A percentile compares a stretch with the other conserved stretches of the same genome.
Evolutionary conservation across 352 stramenopile genomes (phyloP).

Genomic region (Pythium sukuiense): DNA sequence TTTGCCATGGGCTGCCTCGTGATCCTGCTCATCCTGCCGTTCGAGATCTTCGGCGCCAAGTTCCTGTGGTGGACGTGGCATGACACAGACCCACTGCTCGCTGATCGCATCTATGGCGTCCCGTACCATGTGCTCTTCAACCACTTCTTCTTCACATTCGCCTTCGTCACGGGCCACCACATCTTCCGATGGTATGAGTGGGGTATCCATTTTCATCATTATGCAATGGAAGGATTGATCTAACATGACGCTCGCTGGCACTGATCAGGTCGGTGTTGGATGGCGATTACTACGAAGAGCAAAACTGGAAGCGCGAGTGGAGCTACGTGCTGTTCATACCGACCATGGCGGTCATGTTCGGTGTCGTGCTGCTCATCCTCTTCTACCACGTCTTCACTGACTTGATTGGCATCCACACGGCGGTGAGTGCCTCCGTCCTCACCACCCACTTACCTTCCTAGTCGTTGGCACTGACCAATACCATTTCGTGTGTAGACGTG

Average conservation of each 20-base stretch:
- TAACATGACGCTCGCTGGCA: neutral
- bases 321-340: conserved; percentile 60
- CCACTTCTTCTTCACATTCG: conserved; percentile 63
- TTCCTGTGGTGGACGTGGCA: conserved; percentile 89
- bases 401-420: conserved; percentile 51
- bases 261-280: conserved; percentile 47
- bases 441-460: neutral
- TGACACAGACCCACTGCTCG: conserved; percentile 72
- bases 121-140: conserved; percentile 68
- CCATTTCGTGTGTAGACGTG: conserved; percentile 34
- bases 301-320: conserved; percentile 66
- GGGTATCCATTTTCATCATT: too few species aligned
- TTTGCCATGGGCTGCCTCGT: conserved; percentile 64
- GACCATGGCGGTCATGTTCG: conserved; percentile 48
- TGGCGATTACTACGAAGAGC: conserved; percentile 62
- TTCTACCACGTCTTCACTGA: conserved; percentile 64
- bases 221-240: neutral
- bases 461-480: neutral
- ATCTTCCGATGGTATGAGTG: conserved; percentile 49
- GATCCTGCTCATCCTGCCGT: conserved; percentile 59
- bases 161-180: conserved; percentile 50
- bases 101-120: conserved; percentile 59
- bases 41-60: conserved; percentile 76
- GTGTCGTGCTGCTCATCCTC: conserved; percentile 56
- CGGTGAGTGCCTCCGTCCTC: conserved; percentile 27